These are phyloP conservation scores for Mortierella sp. DNA, from an alignment of 371 early-diverging fungal genomes.

Conservation along the genomic window DNA sequence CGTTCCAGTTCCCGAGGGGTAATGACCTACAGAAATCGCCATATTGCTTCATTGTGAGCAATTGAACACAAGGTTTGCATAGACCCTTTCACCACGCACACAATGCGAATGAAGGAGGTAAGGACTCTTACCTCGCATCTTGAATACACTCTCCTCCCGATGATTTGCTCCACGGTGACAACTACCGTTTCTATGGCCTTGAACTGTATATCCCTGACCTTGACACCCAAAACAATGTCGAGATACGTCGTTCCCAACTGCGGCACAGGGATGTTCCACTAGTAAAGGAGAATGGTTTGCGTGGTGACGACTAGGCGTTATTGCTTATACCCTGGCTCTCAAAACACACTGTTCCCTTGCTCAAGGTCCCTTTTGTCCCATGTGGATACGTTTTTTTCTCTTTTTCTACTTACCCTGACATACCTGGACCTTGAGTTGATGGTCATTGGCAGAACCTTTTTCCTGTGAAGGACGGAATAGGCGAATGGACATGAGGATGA, in stretches of 20 bases:
- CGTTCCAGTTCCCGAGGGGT: neutral
- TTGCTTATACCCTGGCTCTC: too few relatives aligned
- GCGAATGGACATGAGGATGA: neutral
- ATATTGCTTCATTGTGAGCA: neutral
- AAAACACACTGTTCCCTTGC: neutral
- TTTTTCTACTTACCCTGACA: neutral
- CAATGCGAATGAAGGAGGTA: neutral
- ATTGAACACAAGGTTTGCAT: neutral
- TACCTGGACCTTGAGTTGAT: neutral
- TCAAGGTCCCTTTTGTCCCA: neutral
- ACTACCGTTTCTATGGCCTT: neutral
- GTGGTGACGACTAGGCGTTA: neutral
- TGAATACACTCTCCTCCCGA: neutral
- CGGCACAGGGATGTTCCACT: conserved; percentile 12
- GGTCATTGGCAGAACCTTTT: neutral
- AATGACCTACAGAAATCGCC: neutral
- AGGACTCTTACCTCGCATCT: neutral
- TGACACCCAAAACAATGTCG: neutral
- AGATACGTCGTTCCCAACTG: neutral
- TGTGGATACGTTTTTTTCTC: neutral
- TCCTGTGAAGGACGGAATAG: neutral
- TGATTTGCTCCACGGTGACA: conserved; percentile 2
- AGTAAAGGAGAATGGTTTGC: neutral
- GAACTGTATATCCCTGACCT: neutral
- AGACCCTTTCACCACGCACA: too few relatives aligned